A percentile compares a stretch with the other conserved stretches of the same genome.
phyloP scores from a whole-genome alignment of 2,329 filamentous ascomycete genomes.

The Fusarium equiseti region DNA sequence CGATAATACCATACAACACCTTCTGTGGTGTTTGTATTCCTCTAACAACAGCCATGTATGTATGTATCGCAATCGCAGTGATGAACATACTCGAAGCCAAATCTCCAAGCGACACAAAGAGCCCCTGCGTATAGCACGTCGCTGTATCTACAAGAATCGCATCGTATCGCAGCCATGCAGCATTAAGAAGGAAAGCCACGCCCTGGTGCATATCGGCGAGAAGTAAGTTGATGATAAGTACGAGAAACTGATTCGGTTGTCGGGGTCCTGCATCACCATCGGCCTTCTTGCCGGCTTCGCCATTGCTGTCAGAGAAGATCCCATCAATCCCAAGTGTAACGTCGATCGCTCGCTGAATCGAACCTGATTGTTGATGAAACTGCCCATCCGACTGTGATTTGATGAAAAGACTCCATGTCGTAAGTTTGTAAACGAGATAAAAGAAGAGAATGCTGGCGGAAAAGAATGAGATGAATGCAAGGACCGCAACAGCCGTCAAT shows the following conservation, averaged over 20 bases:
- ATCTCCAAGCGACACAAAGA: conserved; percentile 75
- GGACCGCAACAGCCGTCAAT: conserved; percentile 48
- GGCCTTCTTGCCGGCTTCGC: neutral
- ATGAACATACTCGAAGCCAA: conserved; percentile 76
- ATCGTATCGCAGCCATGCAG: conserved; percentile 67
- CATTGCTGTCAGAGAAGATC: conserved; percentile 45
- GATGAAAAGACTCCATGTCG: conserved; percentile 47
- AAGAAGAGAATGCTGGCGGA: conserved; percentile 47
- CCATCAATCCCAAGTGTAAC: conserved; percentile 54
- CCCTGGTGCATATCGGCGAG: conserved; percentile 76
- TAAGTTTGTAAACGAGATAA: conserved; percentile 51
- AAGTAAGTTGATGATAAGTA: conserved; percentile 77
- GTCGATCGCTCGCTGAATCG: conserved; percentile 47
- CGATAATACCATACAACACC: conserved; percentile 63
- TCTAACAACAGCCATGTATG: conserved; percentile 71
- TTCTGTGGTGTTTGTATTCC: conserved; percentile 64
- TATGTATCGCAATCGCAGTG: conserved; percentile 73
- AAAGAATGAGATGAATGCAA: conserved; percentile 51
- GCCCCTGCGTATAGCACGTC: conserved; percentile 74
- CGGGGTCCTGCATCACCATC: conserved; percentile 34
- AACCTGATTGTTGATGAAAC: conserved; percentile 14
- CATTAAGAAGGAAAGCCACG: conserved; percentile 72
- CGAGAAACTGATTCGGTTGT: conserved; percentile 73
- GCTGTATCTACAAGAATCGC: conserved; percentile 65
- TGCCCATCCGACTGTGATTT: conserved; percentile 19